Conservation (phyloP, 495 filamentous ascomycete genomes). For the Oidiodendron maius region DNA sequence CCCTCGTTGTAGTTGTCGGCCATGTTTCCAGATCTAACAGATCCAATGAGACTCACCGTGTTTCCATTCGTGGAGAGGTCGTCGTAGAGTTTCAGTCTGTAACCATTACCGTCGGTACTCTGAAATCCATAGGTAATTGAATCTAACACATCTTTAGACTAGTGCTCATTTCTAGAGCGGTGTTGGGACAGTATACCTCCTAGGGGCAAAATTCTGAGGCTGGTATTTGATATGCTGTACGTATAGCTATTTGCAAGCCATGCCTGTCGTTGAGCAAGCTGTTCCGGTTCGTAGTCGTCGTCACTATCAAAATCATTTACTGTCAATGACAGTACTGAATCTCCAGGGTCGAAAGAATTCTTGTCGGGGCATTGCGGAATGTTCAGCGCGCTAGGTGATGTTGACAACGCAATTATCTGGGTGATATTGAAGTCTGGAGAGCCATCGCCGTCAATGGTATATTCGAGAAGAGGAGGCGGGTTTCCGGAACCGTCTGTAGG, state of each 20-base stretch:
- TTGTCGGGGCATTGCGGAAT: no score
- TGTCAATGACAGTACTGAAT: no score
- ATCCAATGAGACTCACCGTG: constrained; percentile 24
- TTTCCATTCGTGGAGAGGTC: constrained; percentile 27
- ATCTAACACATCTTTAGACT: constrained; percentile 21
- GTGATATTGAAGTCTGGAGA: neutral
- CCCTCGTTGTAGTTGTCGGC: constrained; percentile 6
- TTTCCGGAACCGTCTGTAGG: neutral
- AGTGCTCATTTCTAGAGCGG: neutral
- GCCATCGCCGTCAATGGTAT: neutral
- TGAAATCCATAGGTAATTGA: constrained; percentile 51
- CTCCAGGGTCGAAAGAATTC: no score
- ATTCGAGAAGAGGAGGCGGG: neutral
- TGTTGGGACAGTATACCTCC: neutral
- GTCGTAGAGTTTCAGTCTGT: constrained; percentile 39
- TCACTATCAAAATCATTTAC: neutral
- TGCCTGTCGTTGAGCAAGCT: neutral
- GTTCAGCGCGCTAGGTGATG: no score
- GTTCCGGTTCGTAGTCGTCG: neutral
- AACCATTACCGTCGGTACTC: constrained; percentile 47
- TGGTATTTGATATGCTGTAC: neutral
- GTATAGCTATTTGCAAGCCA: neutral
- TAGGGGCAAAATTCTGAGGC: constrained; percentile 2
- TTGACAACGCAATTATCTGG: no score
- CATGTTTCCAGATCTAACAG: constrained; percentile 1